Evolutionary conservation across 2,329 filamentous ascomycete species (phyloP).

Genomic region (Phialophora tarda): DNA sequence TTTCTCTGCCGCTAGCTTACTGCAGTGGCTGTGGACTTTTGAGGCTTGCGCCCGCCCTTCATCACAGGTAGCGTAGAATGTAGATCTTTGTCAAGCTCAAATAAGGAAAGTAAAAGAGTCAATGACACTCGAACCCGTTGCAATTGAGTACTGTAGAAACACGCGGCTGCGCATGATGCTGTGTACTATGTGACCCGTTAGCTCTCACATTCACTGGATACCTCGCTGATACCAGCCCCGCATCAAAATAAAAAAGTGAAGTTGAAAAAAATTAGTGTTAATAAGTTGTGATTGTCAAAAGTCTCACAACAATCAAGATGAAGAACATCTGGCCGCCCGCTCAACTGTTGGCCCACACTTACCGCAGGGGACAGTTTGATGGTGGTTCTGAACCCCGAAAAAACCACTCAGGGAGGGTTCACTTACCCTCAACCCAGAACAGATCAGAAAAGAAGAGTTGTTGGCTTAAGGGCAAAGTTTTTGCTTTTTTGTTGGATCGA

Average conservation of each 20-base stretch:
- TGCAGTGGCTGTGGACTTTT: background rate
- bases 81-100: background rate
- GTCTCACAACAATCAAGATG: background rate
- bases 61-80: background rate
- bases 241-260: too few relatives aligned
- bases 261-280: background rate
- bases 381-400: background rate
- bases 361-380: background rate
- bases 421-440: background rate
- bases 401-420: background rate
- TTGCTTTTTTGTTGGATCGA: background rate
- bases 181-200: background rate
- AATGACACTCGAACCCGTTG: background rate
- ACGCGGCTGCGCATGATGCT: background rate
- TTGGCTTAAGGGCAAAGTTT: conserved; percentile 6
- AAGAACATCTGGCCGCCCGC: background rate
- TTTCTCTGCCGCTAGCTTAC: background rate
- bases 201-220: background rate
- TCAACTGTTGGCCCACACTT: background rate
- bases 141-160: background rate
- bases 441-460: background rate
- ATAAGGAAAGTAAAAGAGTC: background rate
- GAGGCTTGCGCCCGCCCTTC: background rate
- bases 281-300: background rate
- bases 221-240: too few relatives aligned